Conservation (phyloP, 2,329 filamentous ascomycete species). For the Orbilia quercus region DNA sequence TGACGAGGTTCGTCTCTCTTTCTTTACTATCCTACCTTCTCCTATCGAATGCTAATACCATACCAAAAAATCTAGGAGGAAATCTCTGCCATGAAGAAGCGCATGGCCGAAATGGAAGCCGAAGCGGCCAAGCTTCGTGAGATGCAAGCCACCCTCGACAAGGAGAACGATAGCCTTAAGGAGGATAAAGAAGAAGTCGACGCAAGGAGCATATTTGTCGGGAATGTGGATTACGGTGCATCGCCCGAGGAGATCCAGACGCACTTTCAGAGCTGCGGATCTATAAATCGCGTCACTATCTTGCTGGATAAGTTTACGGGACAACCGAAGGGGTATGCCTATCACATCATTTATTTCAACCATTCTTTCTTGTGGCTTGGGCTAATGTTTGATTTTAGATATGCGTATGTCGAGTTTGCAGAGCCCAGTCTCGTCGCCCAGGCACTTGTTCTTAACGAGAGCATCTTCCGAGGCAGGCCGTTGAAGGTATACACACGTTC, state of each 20-base stretch:
- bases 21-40: not conserved
- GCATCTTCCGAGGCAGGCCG: constrained; percentile 91
- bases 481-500: constrained; percentile 76
- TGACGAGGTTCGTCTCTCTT: constrained; percentile 42
- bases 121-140: constrained; percentile 86
- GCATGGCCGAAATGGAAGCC: constrained; percentile 90
- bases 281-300: constrained; percentile 98
- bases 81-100: constrained; percentile 85
- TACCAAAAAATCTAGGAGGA: constrained; percentile 70
- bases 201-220: constrained; percentile 94
- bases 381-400: constrained; percentile 68
- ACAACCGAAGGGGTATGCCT: constrained; percentile 96
- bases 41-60: not conserved
- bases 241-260: constrained; percentile 98
- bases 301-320: constrained; percentile 97
- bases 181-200: constrained; percentile 98
- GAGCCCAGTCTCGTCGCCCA: constrained; percentile 93
- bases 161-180: constrained; percentile 81
- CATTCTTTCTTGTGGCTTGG: not conserved
- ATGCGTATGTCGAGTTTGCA: constrained; percentile 98
- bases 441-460: constrained; percentile 95
- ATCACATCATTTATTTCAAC: too few species aligned
- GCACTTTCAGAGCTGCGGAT: constrained; percentile 96
- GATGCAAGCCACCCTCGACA: constrained; percentile 87
- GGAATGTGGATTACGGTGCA: constrained; percentile 97